Evolutionary conservation across 441 rosid species (phyloP).

Genomic region (Populus tomentosa): DNA sequence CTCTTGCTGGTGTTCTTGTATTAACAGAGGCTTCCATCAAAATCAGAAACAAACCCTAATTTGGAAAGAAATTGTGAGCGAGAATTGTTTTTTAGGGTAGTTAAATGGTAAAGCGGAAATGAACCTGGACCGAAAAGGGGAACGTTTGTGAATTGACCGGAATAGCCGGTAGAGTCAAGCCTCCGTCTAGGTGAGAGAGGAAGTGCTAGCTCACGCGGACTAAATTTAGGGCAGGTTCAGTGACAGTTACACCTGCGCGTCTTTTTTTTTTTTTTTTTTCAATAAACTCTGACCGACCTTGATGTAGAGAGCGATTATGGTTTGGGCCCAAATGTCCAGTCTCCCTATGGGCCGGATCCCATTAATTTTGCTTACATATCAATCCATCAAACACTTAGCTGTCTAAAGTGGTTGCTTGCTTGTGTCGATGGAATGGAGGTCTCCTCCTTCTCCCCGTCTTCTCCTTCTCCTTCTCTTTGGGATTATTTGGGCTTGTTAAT

Average conservation of each 20-base stretch:
- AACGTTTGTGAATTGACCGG: slow-evolving; percentile 15
- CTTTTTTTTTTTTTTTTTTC: neutral
- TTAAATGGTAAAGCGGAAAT: slow-evolving; percentile 13
- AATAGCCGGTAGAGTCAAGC: neutral
- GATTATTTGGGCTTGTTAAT: slow-evolving; percentile 35
- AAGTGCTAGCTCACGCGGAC: neutral
- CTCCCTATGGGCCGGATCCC: neutral
- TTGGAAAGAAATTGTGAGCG: neutral
- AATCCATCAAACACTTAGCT: neutral
- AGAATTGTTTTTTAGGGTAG: neutral
- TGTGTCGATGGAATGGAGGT: slow-evolving; percentile 24
- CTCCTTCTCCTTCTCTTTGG: slow-evolving; percentile 20
- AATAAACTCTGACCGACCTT: neutral
- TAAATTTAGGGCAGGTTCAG: neutral
- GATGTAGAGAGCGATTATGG: neutral
- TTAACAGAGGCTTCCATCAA: slow-evolving; percentile 24
- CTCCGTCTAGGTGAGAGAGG: neutral
- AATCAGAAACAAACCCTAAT: neutral
- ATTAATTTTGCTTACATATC: neutral
- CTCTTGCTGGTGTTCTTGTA: slow-evolving; percentile 2
- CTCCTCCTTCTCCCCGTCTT: slow-evolving; percentile 20
- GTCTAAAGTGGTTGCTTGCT: neutral
- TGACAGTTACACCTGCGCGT: neutral
- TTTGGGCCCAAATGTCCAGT: neutral
- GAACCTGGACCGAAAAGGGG: slow-evolving; percentile 41